Base-by-base conservation (phyloP, 2,329 filamentous ascomycete genomes). In the Aspergillus udagawae region DNA sequence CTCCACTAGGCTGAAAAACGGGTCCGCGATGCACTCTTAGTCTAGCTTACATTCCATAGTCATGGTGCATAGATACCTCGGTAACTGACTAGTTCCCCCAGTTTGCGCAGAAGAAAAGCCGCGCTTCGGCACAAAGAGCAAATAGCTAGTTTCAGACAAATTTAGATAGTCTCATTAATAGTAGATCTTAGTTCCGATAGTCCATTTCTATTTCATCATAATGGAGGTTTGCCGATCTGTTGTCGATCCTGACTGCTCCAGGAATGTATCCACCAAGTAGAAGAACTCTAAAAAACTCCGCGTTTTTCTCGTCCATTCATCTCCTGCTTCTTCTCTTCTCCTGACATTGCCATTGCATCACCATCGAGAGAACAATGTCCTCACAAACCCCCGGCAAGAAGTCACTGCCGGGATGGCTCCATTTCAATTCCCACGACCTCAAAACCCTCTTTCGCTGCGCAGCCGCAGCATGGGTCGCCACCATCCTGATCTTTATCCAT, bases 361-460 rank as follows among this genome's bases (percentile, higher is more conserved):
- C 8, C n/a, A 20, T 23, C n/a, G 6, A 29, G 3, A 6, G 10
- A 44, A 10, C 20, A 20, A 45, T 45, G 21, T 21, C 42, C 5
- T 23, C 42, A 9, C 10, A 20, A 23, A 4, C n/a, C 7, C 41
- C 42, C n/a, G 8, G 10, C 42, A 23, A 12, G 2, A 45, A 45
- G 1, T 20, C 42, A 9, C 10, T 20, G 20, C 42, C 42, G 5
- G 1, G 3, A 21, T 45, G 42, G 42, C 42, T 45, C 28, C 80
- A 81, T 60, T 77, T 81, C 73, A 82, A 80, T 57, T 59, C 58
- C 1, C 72, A 72, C 49, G 80, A 82, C 51, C 65, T 82, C 52
- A 81, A 81, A 58, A 70, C 74, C 28, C 64, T 80, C 3, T 72
- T 80, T 41, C 77, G 79, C 57, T 82, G 79, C 63, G 77, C 72